Evolutionary conservation across 2,329 filamentous ascomycete species (phyloP).

Genomic region (Davidsoniella virescens): DNA sequence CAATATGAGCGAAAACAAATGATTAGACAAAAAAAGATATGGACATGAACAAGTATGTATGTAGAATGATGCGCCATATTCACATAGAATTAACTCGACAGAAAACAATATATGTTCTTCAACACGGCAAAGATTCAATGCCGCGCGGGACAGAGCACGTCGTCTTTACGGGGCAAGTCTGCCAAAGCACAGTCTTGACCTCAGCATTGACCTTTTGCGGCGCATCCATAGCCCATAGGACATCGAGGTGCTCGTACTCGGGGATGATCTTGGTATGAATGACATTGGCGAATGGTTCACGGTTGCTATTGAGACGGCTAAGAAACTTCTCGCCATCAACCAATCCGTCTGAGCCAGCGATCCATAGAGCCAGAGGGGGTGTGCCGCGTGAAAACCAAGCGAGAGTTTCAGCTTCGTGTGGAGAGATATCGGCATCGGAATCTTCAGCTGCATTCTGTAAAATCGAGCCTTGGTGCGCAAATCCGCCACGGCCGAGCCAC

Average conservation of each 20-base stretch:
- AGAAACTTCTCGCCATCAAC: constrained; percentile 69
- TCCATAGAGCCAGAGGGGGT: constrained; percentile 78
- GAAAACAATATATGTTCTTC: too few relatives aligned
- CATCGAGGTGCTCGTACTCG: constrained; percentile 85
- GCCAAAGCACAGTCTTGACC: constrained; percentile 69
- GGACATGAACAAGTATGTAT: too few relatives aligned
- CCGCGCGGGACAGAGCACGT: not conserved
- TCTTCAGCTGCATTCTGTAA: constrained; percentile 58
- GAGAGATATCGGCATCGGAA: constrained; percentile 29
- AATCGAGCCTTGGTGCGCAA: constrained; percentile 66
- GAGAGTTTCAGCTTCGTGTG: constrained; percentile 15
- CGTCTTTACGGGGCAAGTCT: constrained; percentile 41
- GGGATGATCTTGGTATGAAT: constrained; percentile 72
- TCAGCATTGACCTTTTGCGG: constrained; percentile 71
- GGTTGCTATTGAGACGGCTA: constrained; percentile 53
- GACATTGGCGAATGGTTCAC: constrained; percentile 66
- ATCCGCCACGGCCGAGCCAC: constrained; percentile 85
- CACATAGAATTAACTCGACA: too few relatives aligned
- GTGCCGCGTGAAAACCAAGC: constrained; percentile 67
- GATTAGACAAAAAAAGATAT: too few relatives aligned
- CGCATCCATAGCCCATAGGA: constrained; percentile 86
- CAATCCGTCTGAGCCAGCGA: constrained; percentile 66
- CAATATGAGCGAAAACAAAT: too few relatives aligned
- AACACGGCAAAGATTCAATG: not conserved
- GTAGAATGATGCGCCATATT: too few relatives aligned